Base-by-base conservation (phyloP, 2,329 filamentous ascomycete genomes). In the Apiospora saccharicola region DNA sequence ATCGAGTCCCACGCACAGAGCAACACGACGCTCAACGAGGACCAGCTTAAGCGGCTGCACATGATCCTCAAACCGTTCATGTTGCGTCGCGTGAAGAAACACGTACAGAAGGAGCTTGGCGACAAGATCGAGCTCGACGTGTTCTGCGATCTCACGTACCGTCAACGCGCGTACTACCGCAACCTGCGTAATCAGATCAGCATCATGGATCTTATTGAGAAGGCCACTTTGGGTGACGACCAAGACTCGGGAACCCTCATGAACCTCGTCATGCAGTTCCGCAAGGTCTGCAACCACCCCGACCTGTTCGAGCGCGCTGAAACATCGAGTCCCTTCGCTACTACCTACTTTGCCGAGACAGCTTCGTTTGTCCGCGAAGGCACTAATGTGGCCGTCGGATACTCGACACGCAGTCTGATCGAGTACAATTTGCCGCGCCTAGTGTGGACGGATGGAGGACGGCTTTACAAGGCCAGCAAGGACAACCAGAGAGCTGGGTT, bases 61-160 rank as follows among this genome's bases (percentile, higher is more conserved):
- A 98, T 98, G 95, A 99, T 99, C 77, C 85, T 99, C 76, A 98
- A 99, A 85, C 96, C 96, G 0, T 99, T 99, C 87, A 99, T 99
- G 96, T 90, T 99, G 81, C 94, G 96, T 78, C 96, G 96, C 90
- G 94, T 99, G 84, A 99, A 99, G 91, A 98, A 98, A 86, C 96
- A 99, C 82, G 96, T 99, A 69, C 96, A 99, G 82, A 98, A 98
- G 83, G 96, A 99, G 82, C 90, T 99, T 68, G 96, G 96, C 67
- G 96, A 99, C 89, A 99, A 99, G 90, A 97, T 98, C 73, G 96
- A 99, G 83, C 87, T 94, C 74, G 96, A 99, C 78, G 90, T 99
- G 73, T 98, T 96, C 89, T 99, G 96, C 82, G 93, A 99, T 78
- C 90, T 99, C 75, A 98, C 96, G 0, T 98, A 98, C 83, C 92